Base-by-base conservation (phyloP, 371 early-diverging fungal genomes). In the Rhizopus microsporus region DNA sequence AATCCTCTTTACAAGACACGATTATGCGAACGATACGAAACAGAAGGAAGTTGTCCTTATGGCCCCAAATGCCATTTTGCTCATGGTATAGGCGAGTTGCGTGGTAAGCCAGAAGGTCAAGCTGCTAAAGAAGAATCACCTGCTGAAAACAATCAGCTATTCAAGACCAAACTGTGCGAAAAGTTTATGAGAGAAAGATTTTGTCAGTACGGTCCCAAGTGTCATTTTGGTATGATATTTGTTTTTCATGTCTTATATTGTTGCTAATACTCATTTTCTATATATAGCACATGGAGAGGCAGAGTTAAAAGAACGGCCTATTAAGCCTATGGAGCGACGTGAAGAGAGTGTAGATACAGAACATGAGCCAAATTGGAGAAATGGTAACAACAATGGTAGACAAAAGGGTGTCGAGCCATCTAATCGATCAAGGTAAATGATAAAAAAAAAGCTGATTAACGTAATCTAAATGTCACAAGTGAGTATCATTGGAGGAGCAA, bases 81-180 rank as follows among this genome's bases (percentile, higher is more conserved):
- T n/a, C 94, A 94, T 65, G 92, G 93, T 35, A 62, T 79, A 8
- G 67, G 59, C 5, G 92, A 93, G 51, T 75, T 93, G 47, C 84
- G 92, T 23, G 87, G 83, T 58, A 85, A 87, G 40, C 30, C n/a
- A 7, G 51, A 23, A 17, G 16, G 16, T 12, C 45, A 35, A 34
- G n/a, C 7, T 7, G 55, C 43, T 13, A 45, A 45, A 10, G 40
- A 56, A 43, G 40, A 51, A 7, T 68, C 32, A 54, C 45, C 35
- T 52, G 66, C 66, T 7, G 63, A 68, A 23, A 79, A 76, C 35
- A 88, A 89, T 55, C 86, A 86, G 29, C 72, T 93, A 51, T 92
- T 88, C 72, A 94, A 94, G 76, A 94, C 94, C 7, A 80, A 85
- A 31, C 65, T 91, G 31, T 94, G 94, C 64, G 91, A 92, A 63